Evolutionary conservation across 75 land plant species (phyloP), one percentile per base, ranked within the genome.

Genomic region (Pinus tabuliformis): DNA sequence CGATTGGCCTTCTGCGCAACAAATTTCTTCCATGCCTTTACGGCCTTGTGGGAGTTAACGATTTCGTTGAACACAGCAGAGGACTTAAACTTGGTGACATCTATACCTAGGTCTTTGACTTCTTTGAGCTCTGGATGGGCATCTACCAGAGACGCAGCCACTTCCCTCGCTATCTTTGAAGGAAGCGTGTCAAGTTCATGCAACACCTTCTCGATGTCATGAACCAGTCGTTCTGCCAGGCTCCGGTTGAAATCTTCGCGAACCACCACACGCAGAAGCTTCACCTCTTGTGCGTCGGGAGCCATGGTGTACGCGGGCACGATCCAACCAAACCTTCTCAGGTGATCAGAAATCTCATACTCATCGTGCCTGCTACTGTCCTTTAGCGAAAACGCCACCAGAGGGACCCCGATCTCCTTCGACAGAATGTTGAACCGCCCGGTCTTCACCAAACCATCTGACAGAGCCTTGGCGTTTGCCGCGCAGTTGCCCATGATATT

Each of bases 271-370:
- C 91, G 85, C 12, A 89, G 75, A 14, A 89, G 81, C 21, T 66
- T 61, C 12, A 89, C 77, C 56, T 81, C 77, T 75, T 89, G 62
- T 2, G 86, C 83, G 59, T 89, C 76, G 0, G 91, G 84, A 2
- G 91, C 90, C 91, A 89, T 89, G 59, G 89, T 89, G 74, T 89
- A 89, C 1, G 89, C 86, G 1, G 91, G 91, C 7, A 89, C 86
- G 22, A 83, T 87, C 91, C 91, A 89, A 2, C 91, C 91, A 33
- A 49, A 84, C 7, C 83, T 75, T n/a, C 86, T 30, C 56, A 89
- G 83, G 52, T 70, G 58, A 16, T 83, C 83, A 7, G 91, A 79
- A 1, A 89, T 57, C 59, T 87, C 89, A 79, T 87, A 84, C 58
- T 81, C 91, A 59, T 82, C 75, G 70, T 74, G 68, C 56, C 39